Conservation (phyloP, 176 grass and related monocot species). For the Alloteropsis semialata region DNA sequence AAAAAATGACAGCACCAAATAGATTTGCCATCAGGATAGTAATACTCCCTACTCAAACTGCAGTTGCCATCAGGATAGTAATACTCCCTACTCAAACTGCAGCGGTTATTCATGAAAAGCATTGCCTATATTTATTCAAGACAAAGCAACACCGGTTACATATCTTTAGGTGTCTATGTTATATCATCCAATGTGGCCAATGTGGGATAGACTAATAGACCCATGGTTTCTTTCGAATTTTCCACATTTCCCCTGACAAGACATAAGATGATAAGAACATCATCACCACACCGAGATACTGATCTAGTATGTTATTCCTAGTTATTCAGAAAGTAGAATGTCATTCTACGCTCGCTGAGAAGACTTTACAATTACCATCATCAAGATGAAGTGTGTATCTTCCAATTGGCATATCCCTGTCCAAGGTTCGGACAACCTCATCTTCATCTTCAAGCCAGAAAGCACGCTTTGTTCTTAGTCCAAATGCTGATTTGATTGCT, state of each 20-base stretch:
- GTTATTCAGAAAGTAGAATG: conserved; percentile 10
- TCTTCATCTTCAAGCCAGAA: conserved; percentile 99
- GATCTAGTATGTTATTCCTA: background rate
- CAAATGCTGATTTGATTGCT: conserved; percentile 91
- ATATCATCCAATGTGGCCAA: too few species aligned
- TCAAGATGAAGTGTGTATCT: conserved; percentile 95
- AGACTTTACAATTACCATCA: conserved; percentile 51
- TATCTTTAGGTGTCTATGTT: background rate
- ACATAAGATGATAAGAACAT: background rate
- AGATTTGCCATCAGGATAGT: background rate
- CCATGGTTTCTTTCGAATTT: background rate
- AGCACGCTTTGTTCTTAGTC: conserved; percentile 85
- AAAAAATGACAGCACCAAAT: conserved; percentile 1
- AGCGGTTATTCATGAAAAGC: background rate
- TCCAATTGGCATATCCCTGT: conserved; percentile 89
- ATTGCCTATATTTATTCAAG: background rate
- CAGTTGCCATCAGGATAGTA: background rate
- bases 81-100: background rate
- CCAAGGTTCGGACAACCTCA: conserved; percentile 77
- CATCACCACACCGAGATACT: background rate
- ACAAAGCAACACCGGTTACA: background rate
- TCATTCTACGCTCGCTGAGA: background rate
- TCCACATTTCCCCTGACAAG: conserved; percentile 6
- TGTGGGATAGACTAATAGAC: too few species aligned
- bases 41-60: background rate